phyloP scores from a whole-genome alignment of 495 filamentous ascomycete species.

The Cercophora newfieldiana region DNA sequence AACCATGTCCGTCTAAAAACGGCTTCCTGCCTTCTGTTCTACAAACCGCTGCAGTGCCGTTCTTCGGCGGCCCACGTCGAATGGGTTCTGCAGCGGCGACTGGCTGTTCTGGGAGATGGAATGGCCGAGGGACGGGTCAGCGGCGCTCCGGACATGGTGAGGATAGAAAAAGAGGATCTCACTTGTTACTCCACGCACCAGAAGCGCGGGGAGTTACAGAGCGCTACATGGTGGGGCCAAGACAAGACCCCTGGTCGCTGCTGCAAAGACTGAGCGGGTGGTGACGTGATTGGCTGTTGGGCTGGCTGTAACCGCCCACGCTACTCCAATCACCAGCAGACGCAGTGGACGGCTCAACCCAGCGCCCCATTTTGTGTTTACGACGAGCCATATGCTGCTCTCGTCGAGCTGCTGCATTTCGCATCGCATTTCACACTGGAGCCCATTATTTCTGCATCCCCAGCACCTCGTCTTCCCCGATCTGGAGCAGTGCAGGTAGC shows the following conservation, averaged over 20 bases:
- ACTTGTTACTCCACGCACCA: slow-evolving; percentile 31
- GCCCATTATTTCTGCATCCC: neutral
- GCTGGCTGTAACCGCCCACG: slow-evolving; percentile 43
- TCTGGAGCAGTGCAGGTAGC: neutral
- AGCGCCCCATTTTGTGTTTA: neutral
- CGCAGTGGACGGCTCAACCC: slow-evolving; percentile 20
- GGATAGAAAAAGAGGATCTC: neutral
- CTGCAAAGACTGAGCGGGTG: slow-evolving; percentile 25
- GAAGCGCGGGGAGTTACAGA: slow-evolving; percentile 35
- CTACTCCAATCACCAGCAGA: slow-evolving; percentile 41
- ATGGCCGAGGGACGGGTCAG: neutral
- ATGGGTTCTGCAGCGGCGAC: neutral
- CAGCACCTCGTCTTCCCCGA: slow-evolving; percentile 1
- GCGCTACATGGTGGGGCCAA: slow-evolving; percentile 16
- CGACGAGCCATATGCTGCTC: slow-evolving; percentile 1
- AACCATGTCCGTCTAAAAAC: neutral
- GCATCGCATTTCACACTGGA: neutral
- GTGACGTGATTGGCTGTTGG: slow-evolving; percentile 37
- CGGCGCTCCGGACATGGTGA: neutral
- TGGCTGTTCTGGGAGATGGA: neutral
- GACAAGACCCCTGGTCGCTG: slow-evolving; percentile 17
- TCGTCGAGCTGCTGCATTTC: neutral
- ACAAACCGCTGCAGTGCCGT: neutral
- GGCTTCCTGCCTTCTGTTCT: neutral
- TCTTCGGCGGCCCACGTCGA: neutral